Evolutionary conservation across 1,139 yeast species (phyloP), one percentile per base, ranked within the genome.

Genomic region (Nadsonia starkeyi-henricii): DNA sequence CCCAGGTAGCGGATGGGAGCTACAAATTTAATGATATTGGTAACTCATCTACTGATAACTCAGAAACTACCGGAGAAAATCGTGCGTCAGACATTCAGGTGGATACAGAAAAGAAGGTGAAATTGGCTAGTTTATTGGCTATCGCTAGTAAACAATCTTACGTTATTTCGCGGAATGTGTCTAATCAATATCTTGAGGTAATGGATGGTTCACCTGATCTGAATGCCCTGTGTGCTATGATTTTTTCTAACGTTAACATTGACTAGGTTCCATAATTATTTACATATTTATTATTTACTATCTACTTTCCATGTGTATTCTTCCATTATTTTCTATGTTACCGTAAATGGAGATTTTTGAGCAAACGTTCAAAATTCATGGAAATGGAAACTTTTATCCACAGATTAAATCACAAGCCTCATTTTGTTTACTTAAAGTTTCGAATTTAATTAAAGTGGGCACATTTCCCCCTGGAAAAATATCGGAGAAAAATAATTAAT

Each of bases 181-280:
- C 74, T 33, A 74, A 75, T 55, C 76, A 72, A 48, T 75, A 74
- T 47, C 63, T 74, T 18, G 64, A 63, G n/a, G 69, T 67, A 3
- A 70, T 74, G 69, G 69, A 69, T 49, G 63, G 63, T 48, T 69
- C 78, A 28, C 79, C 78, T 23, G 88, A 79, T 53, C 73, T 89
- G 52, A 94, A 86, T 57, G 95, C 88, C 52, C 75, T 89, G 58
- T 81, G 95, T 65, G 96, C 96, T 4, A 75, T 88, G 57, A 89
- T 89, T 13, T 89, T 88, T 64, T 82, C 95, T 36, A 86, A 86
- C 61, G 85, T 84, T 64, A 84, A 79, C 39, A 12, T 12, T n/a
- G 39, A 33, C 17, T 33, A 33, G 39, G 12, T 33, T 33, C 17
- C 12, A 15, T 23, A 23, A 23, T 23, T 23, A 23, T 5, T 23